Base-by-base conservation (phyloP, 106 monocot genomes). In the Dioscorea zingiberensis region DNA sequence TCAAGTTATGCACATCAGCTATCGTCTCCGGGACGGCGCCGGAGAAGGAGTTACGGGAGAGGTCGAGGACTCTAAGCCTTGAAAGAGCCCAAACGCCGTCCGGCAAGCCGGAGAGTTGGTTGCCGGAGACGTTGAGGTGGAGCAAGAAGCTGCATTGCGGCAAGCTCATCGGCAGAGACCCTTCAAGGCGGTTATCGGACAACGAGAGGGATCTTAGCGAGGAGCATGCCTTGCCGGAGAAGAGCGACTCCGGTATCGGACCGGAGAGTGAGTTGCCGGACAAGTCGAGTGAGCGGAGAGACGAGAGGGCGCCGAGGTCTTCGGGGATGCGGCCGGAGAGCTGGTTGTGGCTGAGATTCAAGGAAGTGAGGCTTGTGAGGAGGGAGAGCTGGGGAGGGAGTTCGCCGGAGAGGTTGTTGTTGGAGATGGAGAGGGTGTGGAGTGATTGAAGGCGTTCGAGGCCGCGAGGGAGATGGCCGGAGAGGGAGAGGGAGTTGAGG, bases 41-140 rank as follows among this genome's bases (percentile, higher is more conserved):
- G 62, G 85, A 66, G 57, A 91, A 65, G 26, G 48, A 60, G 70
- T 95, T 95, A 4, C 49, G 22, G 5, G 87, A 88, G 30, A 95
- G 66, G 60, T 95, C 95, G 4, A 95, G 82, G 0, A 71, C 49
- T 18, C 91, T 69, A n/a, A 95, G 76, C 14, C 75, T 67, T 11
- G 71, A 21, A 8, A 88, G 69, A 0, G 71, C 59, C 57, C 66
- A 83, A n/a, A 94, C n/a, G 0, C 32, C 61, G 24, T 73, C 78
- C 5, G 74, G 64, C 3, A 63, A 66, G 48, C 95, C 88, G 23
- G 95, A 77, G 57, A 95, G 74, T 22, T 46, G 60, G 63, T 91
- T 91, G 48, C 60, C 65, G 61, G 95, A 91, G 54, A 95, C 51
- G 63, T 91, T 88, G 25, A 91, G 62, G 26, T 74, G 71, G 12